Percentiles rank a stretch among this genome's conserved stretches.
phyloP scores from a whole-genome alignment of 1,284 basidiomycete species.

The Apiotrichum akiyoshidainum region DNA sequence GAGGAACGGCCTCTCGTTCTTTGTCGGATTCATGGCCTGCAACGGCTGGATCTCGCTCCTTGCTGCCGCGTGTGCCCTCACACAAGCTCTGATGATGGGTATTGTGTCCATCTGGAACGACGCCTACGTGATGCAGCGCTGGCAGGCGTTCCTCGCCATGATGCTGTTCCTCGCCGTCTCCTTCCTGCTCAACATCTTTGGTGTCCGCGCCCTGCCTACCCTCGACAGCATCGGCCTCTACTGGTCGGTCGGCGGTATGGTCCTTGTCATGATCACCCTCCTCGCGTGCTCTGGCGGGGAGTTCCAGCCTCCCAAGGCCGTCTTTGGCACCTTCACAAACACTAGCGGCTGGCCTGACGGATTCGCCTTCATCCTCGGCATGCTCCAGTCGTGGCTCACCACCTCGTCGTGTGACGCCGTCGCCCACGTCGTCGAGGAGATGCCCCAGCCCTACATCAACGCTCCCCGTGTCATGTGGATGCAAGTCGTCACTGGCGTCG shows the following conservation, averaged over 20 bases:
- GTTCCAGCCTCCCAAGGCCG: slow-evolving; percentile 49
- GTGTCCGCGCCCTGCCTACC: slow-evolving; percentile 34
- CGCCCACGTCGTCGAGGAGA: slow-evolving; percentile 43
- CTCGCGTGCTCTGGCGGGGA: slow-evolving; percentile 43
- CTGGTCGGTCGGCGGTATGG: slow-evolving; percentile 37
- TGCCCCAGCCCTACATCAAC: slow-evolving; percentile 43
- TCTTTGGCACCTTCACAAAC: slow-evolving; percentile 52
- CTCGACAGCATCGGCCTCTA: slow-evolving; percentile 46
- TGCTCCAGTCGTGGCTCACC: slow-evolving; percentile 40
- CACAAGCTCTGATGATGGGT: slow-evolving; percentile 44
- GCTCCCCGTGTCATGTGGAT: slow-evolving; percentile 55
- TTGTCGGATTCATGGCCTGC: slow-evolving; percentile 16
- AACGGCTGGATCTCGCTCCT: slow-evolving; percentile 50
- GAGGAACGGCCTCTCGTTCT: background rate
- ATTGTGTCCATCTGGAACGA: slow-evolving; percentile 38
- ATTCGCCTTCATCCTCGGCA: slow-evolving; percentile 52
- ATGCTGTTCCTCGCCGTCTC: slow-evolving; percentile 35
- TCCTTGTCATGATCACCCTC: slow-evolving; percentile 50
- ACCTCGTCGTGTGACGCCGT: slow-evolving; percentile 33
- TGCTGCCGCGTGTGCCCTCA: slow-evolving; percentile 37
- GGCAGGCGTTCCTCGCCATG: slow-evolving; percentile 42
- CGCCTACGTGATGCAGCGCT: slow-evolving; percentile 35
- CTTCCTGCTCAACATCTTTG: slow-evolving; percentile 41
- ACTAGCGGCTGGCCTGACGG: slow-evolving; percentile 53
- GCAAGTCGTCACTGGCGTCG: slow-evolving; percentile 62